phyloP scores from a whole-genome alignment of 2,329 filamentous ascomycete genomes.

The Tolypocladium pustulatum region DNA sequence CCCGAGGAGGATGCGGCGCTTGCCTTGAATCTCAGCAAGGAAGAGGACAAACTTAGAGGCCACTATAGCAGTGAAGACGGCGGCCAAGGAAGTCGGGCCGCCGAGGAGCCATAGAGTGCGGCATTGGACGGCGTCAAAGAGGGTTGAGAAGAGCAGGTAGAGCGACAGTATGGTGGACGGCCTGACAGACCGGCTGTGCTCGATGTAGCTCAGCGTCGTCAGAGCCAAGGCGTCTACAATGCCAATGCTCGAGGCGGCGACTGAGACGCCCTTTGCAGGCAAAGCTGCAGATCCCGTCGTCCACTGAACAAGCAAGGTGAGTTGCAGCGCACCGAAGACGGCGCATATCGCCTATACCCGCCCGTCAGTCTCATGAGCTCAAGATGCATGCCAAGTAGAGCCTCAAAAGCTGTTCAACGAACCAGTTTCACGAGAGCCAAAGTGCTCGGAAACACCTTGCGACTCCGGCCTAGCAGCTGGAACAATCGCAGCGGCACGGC shows the following conservation, averaged over 20 bases:
- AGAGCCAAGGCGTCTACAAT: constrained; percentile 14
- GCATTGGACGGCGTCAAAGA: constrained; percentile 23
- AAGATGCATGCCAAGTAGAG: neutral
- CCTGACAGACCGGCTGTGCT: constrained; percentile 21
- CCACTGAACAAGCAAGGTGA: neutral
- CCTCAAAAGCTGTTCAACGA: neutral
- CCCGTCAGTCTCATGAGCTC: neutral
- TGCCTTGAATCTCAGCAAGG: neutral
- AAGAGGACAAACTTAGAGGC: constrained; percentile 15
- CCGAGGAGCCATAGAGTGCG: constrained; percentile 3
- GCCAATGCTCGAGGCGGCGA: constrained; percentile 14
- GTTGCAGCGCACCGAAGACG: neutral
- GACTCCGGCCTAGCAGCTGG: neutral
- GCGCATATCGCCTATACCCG: neutral
- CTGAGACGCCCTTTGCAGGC: neutral
- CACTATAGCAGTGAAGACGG: constrained; percentile 18
- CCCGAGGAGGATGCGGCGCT: constrained; percentile 9
- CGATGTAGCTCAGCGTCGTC: constrained; percentile 15
- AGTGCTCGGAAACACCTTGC: neutral
- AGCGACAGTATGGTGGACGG: constrained; percentile 26
- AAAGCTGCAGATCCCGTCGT: neutral
- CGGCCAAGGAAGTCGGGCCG: constrained; percentile 7
- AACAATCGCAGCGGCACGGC: neutral
- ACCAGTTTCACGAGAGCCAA: neutral
- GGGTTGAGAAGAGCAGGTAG: constrained; percentile 25